Conservation (phyloP, 352 stramenopile species). For the Pythium guiyangense region DNA sequence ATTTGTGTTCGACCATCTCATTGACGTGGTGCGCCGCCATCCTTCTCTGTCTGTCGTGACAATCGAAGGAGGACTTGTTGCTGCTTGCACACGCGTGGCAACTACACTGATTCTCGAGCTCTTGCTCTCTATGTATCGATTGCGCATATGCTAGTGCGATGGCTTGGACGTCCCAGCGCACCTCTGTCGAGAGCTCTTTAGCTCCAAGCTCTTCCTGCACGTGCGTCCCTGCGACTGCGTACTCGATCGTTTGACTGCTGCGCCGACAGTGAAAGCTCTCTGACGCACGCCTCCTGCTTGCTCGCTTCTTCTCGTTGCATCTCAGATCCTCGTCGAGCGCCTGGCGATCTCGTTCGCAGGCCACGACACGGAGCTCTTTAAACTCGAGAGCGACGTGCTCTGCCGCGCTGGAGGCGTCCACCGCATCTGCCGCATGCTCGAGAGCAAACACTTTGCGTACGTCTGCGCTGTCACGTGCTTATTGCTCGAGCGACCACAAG, state of each 20-base stretch:
- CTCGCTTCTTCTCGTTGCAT: background rate
- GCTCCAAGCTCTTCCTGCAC: constrained; percentile 58
- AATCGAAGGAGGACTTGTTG: background rate
- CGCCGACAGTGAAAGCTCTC: background rate
- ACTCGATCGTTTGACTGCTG: background rate
- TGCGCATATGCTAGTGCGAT: constrained; percentile 15
- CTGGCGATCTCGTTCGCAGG: constrained; percentile 45
- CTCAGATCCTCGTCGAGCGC: constrained; percentile 56
- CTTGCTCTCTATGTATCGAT: background rate
- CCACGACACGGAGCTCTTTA: constrained; percentile 59
- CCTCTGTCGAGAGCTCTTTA: constrained; percentile 37
- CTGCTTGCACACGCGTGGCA: background rate
- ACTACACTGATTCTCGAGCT: background rate
- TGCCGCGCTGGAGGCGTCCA: constrained; percentile 52
- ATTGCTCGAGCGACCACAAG: too few species aligned
- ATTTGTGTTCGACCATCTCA: constrained; percentile 64
- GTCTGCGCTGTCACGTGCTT: constrained; percentile 1
- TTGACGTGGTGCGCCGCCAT: constrained; percentile 38
- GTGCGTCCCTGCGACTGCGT: constrained; percentile 21
- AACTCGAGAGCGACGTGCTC: constrained; percentile 63
- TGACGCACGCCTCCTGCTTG: background rate
- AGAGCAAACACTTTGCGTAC: constrained; percentile 43
- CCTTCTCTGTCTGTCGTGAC: background rate
- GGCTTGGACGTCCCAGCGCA: constrained; percentile 21
- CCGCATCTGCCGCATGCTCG: constrained; percentile 39